Percentiles rank a stretch among this genome's conserved stretches.
Evolutionary conservation across 495 filamentous ascomycete species (phyloP).

Genomic region (Tuber melanosporum): DNA sequence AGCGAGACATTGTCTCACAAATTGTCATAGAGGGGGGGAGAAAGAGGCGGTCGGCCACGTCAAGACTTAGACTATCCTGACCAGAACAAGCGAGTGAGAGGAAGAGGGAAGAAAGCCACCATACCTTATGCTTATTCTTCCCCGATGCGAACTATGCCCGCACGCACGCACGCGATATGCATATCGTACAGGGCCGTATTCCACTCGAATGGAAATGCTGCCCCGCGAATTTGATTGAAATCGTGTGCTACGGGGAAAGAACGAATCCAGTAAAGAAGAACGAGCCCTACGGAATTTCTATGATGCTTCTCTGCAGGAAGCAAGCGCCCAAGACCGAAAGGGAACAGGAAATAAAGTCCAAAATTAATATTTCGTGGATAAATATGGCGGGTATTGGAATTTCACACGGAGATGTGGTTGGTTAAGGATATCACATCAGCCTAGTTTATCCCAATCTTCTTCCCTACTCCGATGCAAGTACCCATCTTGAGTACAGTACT

Average conservation of each 20-base stretch:
- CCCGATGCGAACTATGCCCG: background rate
- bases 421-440: slow-evolving; percentile 2
- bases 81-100: background rate
- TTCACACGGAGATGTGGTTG: background rate
- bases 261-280: background rate
- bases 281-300: background rate
- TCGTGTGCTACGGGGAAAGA: background rate
- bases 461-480: background rate
- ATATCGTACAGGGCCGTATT: background rate
- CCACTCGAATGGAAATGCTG: background rate
- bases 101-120: background rate
- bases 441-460: background rate
- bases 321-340: background rate
- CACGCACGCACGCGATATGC: background rate
- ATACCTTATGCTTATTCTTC: slow-evolving; percentile 2
- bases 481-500: background rate
- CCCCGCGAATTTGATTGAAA: background rate
- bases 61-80: background rate
- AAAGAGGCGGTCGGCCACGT: background rate
- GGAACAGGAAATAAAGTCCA: background rate
- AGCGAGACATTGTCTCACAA: background rate
- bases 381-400: background rate
- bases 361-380: background rate
- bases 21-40: background rate
- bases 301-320: background rate